Evolutionary conservation across 345 rosid genomes (phyloP).

Genomic region (Lumnitzera racemosa): DNA sequence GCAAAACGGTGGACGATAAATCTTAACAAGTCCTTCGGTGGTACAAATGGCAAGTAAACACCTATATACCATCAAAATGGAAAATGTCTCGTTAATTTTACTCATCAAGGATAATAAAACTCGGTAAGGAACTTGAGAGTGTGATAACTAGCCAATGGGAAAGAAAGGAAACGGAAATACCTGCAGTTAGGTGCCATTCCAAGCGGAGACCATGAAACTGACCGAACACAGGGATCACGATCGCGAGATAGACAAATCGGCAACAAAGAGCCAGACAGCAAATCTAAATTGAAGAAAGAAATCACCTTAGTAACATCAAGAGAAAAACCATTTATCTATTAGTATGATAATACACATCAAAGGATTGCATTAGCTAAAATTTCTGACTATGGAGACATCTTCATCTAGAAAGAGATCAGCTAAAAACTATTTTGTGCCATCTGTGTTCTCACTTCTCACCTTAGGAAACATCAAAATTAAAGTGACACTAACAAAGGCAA

Average conservation of each 20-base stretch:
- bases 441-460: too few species aligned
- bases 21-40: slow-evolving; percentile 70
- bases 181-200: slow-evolving; percentile 87
- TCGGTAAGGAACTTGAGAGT: slow-evolving; percentile 1
- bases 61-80: slow-evolving; percentile 21
- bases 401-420: too few species aligned
- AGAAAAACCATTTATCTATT: neutral
- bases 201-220: slow-evolving; percentile 87
- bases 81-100: neutral
- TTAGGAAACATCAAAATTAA: too few species aligned
- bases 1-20: slow-evolving; percentile 71
- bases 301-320: neutral
- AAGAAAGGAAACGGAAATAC: slow-evolving; percentile 25
- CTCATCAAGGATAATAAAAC: neutral
- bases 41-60: slow-evolving; percentile 89
- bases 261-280: slow-evolving; percentile 48
- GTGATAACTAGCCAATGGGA: neutral
- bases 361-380: neutral
- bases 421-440: too few species aligned
- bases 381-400: too few species aligned
- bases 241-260: slow-evolving; percentile 64
- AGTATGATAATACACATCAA: too few species aligned
- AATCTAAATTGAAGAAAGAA: slow-evolving; percentile 32
- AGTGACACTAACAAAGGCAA: too few species aligned
- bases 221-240: slow-evolving; percentile 54